Percentiles rank a stretch among this genome's conserved stretches.
Evolutionary conservation across 305 asterid genomes (phyloP).

Genomic region (Fraxinus dipetala): DNA sequence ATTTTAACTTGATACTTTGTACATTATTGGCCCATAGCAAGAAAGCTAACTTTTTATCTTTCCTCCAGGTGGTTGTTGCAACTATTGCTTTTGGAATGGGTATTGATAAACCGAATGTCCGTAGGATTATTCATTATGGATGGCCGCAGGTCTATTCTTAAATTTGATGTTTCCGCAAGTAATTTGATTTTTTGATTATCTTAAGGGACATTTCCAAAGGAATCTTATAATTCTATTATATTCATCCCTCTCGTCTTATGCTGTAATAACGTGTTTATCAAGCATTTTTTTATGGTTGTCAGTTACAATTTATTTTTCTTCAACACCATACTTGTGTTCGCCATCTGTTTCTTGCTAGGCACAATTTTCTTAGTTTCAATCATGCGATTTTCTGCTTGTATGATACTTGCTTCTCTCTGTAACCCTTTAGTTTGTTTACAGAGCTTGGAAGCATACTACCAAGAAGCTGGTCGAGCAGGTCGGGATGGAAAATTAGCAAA

Average conservation of each 20-base stretch:
- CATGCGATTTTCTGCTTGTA: neutral
- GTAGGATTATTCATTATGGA: slow-evolving; percentile 78
- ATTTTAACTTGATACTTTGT: slow-evolving; percentile 1
- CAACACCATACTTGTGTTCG: neutral
- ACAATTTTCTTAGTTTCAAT: slow-evolving; percentile 8
- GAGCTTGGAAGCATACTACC: slow-evolving; percentile 88
- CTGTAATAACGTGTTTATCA: slow-evolving; percentile 6
- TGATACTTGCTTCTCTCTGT: slow-evolving; percentile 5
- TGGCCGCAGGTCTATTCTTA: slow-evolving; percentile 73
- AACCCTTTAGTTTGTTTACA: slow-evolving; percentile 23
- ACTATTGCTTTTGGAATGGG: slow-evolving; percentile 92
- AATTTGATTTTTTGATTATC: slow-evolving; percentile 2
- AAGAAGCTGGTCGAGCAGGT: slow-evolving; percentile 90
- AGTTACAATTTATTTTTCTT: neutral
- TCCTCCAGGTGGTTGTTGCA: slow-evolving; percentile 71
- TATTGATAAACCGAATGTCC: slow-evolving; percentile 67
- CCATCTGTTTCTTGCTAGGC: neutral
- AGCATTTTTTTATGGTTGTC: slow-evolving; percentile 11
- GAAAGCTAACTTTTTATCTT: slow-evolving; percentile 12
- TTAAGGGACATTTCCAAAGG: neutral
- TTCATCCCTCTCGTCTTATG: slow-evolving; percentile 3
- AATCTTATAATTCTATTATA: neutral
- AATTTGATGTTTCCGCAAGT: neutral
- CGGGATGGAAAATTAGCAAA: slow-evolving; percentile 76
- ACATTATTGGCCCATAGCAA: slow-evolving; percentile 2